phyloP scores from a whole-genome alignment of 345 rosid genomes.

The Eucalyptus sp. region DNA sequence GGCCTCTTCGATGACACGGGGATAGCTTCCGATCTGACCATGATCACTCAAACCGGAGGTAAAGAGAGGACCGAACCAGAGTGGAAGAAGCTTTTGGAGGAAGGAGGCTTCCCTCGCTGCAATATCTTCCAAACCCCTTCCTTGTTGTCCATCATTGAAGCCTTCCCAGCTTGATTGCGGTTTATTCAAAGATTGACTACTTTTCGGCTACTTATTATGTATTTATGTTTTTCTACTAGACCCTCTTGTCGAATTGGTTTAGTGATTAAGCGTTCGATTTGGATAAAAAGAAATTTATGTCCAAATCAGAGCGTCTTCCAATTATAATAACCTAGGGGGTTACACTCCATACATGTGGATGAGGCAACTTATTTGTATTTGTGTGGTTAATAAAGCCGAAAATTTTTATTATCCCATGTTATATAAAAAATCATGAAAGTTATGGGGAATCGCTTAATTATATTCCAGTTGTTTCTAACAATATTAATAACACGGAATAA shows the following conservation, averaged over 20 bases:
- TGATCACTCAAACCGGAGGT: constrained; percentile 9
- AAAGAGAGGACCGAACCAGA: constrained; percentile 7
- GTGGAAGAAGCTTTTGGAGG: constrained; percentile 14
- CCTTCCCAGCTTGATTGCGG: background rate
- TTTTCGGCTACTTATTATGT: no score
- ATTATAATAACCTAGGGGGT: background rate
- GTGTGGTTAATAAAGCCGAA: background rate
- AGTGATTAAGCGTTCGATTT: background rate
- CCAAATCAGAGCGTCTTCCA: background rate
- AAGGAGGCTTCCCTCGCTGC: constrained; percentile 16
- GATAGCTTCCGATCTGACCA: background rate
- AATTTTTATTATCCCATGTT: no score
- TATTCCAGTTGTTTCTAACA: no score
- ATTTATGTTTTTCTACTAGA: no score
- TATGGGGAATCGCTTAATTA: no score
- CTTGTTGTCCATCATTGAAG: constrained; percentile 10
- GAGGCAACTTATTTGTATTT: background rate
- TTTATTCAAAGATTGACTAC: no score
- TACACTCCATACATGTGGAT: background rate
- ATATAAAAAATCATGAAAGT: no score
- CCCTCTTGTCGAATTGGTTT: no score
- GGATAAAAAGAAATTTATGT: background rate
- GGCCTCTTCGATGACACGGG: background rate
- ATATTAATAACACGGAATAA: no score
- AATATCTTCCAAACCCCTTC: constrained; percentile 3